These are phyloP conservation scores for Auricularia cornea DNA, from an alignment of 768 basidiomycete genomes.

Conservation along the genomic window DNA sequence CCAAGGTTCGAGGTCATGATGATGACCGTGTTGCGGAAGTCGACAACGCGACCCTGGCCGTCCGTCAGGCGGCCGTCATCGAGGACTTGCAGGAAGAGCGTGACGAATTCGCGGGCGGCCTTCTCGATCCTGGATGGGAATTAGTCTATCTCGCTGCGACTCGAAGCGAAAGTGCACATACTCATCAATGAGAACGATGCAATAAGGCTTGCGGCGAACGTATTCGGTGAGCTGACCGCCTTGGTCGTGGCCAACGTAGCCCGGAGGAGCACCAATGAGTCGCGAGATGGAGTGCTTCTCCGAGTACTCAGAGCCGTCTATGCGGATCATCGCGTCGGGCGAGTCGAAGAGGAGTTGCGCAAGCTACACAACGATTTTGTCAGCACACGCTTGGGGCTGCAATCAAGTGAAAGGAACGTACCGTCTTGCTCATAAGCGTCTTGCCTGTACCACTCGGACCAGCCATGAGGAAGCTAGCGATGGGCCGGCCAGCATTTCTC, in stretches of 20 bases:
- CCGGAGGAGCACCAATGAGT: conserved; percentile 64
- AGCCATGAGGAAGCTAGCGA: conserved; percentile 88
- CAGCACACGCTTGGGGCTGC: too few relatives aligned
- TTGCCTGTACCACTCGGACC: conserved; percentile 88
- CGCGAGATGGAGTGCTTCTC: conserved; percentile 71
- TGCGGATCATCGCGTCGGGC: conserved; percentile 82
- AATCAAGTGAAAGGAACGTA: conserved; percentile 79
- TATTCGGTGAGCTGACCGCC: conserved; percentile 92
- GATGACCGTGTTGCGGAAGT: conserved; percentile 87
- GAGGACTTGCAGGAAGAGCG: conserved; percentile 72
- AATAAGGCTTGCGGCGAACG: conserved; percentile 84
- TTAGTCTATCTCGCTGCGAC: too few relatives aligned
- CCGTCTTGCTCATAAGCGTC: conserved; percentile 89
- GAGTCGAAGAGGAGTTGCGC: conserved; percentile 87
- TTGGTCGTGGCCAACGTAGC: conserved; percentile 87
- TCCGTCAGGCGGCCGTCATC: conserved; percentile 91
- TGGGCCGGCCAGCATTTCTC: conserved; percentile 77
- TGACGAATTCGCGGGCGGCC: conserved; percentile 68
- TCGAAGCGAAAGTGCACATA: too few relatives aligned
- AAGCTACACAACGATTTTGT: conserved; percentile 39
- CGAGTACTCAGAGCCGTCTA: conserved; percentile 91
- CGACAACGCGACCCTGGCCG: conserved; percentile 78
- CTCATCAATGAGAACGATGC: conserved; percentile 77
- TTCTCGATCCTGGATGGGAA: conserved; percentile 54
- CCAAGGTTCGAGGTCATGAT: conserved; percentile 96